Evolutionary conservation across 2,329 filamentous ascomycete species (phyloP), one percentile per base, ranked within the genome.

Genomic region (Herpomyces periplanetae): DNA sequence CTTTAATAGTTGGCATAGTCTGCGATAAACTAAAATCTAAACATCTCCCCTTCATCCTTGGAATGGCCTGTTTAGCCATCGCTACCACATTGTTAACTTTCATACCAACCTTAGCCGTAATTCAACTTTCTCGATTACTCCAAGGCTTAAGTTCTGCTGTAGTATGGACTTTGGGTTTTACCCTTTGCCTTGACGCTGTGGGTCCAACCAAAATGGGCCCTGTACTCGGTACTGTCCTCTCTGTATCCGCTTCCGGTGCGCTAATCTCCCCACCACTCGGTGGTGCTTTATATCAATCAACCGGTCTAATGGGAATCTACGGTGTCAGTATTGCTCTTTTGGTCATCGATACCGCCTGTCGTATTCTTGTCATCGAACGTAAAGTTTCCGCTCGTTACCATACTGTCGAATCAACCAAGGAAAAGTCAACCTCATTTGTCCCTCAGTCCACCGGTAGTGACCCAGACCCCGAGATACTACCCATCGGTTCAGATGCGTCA

Each of bases 341-440:
- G 1, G 42, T 29, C 0, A 23, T 60, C 8, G 56, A 62, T 30
- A 49, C 61, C 23, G 21, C 50, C 10, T 47, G 60, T 43, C 45
- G 57, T 6, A 27, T 55, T 0, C 30, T 52, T 3, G 41, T 62
- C 20, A 43, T 62, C n/a, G 56, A 62, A 33, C 57, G 55, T 33
- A 54, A 51, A 29, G 41, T 44, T 1, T 51, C 52, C 1, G 32
- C 31, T 5, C 39, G 37, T 23, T 51, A 48, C 20, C 30, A 36
- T 17, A 16, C 8, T n/a, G n/a, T n/a, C n/a, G n/a, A n/a, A n/a
- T n/a, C n/a, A n/a, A n/a, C n/a, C n/a, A n/a, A n/a, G n/a, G n/a
- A n/a, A n/a, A n/a, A n/a, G n/a, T n/a, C n/a, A n/a, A n/a, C n/a
- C n/a, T n/a, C n/a, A n/a, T n/a, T n/a, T n/a, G n/a, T n/a, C n/a